Conservation (phyloP, 2,329 filamentous ascomycete species). For the Trichoderma koningiopsis region DNA sequence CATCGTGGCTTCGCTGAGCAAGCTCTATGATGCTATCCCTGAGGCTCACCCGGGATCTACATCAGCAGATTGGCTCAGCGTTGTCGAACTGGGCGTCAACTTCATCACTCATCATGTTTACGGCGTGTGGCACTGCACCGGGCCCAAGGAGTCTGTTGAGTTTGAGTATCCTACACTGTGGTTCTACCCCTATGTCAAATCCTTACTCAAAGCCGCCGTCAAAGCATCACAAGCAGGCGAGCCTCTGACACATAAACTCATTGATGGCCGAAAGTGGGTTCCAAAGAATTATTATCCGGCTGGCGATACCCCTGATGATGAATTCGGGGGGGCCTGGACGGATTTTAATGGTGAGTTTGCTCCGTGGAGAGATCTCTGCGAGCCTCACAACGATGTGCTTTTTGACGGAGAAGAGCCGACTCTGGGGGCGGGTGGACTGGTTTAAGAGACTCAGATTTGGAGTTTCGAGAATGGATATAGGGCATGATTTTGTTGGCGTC, state of each 20-base stretch:
- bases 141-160: constrained; percentile 39
- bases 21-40: constrained; percentile 37
- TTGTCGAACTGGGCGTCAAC: constrained; percentile 42
- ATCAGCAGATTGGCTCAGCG: constrained; percentile 38
- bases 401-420: constrained; percentile 31
- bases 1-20: constrained; percentile 35
- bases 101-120: constrained; percentile 42
- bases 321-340: constrained; percentile 34
- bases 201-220: constrained; percentile 37
- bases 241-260: constrained; percentile 33
- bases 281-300: constrained; percentile 29
- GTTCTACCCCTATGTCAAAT: constrained; percentile 42
- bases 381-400: constrained; percentile 30
- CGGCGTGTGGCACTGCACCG: constrained; percentile 44
- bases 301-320: constrained; percentile 14
- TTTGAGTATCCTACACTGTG: constrained; percentile 41
- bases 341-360: constrained; percentile 32
- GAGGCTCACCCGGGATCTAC: constrained; percentile 34
- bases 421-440: background rate
- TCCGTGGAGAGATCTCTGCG: constrained; percentile 36
- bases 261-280: constrained; percentile 39
- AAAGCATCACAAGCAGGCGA: constrained; percentile 31
- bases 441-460: background rate
- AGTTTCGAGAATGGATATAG: background rate
- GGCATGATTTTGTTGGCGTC: background rate